These are phyloP conservation scores for Rhodomyrtus tomentosa DNA, from an alignment of 345 rosid genomes.

Conservation along the genomic window DNA sequence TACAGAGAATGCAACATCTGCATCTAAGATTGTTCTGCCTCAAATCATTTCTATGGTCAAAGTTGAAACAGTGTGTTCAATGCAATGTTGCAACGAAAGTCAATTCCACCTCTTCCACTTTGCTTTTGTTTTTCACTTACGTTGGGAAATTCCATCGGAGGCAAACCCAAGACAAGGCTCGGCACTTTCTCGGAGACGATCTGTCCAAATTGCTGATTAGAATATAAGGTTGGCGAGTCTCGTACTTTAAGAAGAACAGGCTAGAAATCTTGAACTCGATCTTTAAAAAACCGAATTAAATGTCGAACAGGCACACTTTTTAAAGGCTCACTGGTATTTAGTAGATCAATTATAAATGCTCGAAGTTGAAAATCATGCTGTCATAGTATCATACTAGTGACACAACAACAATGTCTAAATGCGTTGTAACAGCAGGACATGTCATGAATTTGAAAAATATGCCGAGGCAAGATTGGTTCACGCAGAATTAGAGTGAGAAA, in stretches of 20 bases:
- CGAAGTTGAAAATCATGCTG: too few relatives aligned
- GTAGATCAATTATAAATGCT: neutral
- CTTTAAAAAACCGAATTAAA: neutral
- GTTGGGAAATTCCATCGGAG: neutral
- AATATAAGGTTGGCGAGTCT: neutral
- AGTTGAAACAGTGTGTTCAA: neutral
- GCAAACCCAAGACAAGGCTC: neutral
- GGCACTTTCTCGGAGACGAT: neutral
- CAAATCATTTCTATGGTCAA: neutral
- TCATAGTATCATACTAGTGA: too few relatives aligned
- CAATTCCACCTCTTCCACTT: neutral
- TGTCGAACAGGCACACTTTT: neutral
- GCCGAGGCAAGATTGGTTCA: neutral
- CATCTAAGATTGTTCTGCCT: neutral
- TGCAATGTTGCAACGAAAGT: neutral
- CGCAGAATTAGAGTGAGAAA: rapidly evolving
- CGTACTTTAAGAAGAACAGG: neutral
- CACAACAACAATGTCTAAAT: neutral
- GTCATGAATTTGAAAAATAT: neutral
- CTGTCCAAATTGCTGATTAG: neutral
- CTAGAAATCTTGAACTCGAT: neutral
- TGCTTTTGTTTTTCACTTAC: neutral
- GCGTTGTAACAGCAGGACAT: neutral
- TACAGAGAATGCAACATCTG: neutral
- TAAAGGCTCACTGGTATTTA: neutral